Conservation (phyloP, 2,329 filamentous ascomycete genomes). For the Trichoderma sp. region DNA sequence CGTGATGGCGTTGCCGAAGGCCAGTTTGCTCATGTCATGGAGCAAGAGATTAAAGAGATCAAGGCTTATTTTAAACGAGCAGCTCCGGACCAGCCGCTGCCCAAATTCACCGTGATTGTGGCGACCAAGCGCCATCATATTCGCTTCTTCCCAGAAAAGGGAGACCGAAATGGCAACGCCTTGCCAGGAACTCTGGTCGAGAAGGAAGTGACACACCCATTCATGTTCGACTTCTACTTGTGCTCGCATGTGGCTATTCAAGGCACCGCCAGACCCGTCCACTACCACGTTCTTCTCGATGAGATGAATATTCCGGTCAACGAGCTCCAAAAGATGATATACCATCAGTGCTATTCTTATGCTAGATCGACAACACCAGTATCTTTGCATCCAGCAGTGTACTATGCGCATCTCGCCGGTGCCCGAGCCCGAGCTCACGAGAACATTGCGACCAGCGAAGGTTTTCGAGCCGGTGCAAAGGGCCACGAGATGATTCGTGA, state of each 20-base stretch:
- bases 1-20: slow-evolving; percentile 91
- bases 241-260: slow-evolving; percentile 76
- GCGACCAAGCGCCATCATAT: slow-evolving; percentile 95
- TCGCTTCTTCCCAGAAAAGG: slow-evolving; percentile 78
- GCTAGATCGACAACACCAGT: slow-evolving; percentile 90
- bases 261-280: slow-evolving; percentile 88
- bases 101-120: slow-evolving; percentile 83
- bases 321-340: slow-evolving; percentile 83
- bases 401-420: slow-evolving; percentile 92
- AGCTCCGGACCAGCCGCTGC: slow-evolving; percentile 43
- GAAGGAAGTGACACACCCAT: slow-evolving; percentile 84
- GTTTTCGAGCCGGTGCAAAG: slow-evolving; percentile 50
- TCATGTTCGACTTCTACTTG: slow-evolving; percentile 84
- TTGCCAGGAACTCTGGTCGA: slow-evolving; percentile 88
- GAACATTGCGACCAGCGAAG: slow-evolving; percentile 49
- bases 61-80: slow-evolving; percentile 58
- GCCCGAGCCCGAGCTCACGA: slow-evolving; percentile 80
- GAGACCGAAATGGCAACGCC: slow-evolving; percentile 79
- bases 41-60: slow-evolving; percentile 76
- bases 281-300: slow-evolving; percentile 88
- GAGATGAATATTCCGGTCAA: slow-evolving; percentile 71
- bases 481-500: slow-evolving; percentile 47
- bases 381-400: slow-evolving; percentile 84
- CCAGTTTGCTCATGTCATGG: slow-evolving; percentile 78
- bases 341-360: slow-evolving; percentile 94